These are phyloP conservation scores for Umbellularia californica DNA, from an alignment of 164 flowering plant genomes.

Conservation along the genomic window DNA sequence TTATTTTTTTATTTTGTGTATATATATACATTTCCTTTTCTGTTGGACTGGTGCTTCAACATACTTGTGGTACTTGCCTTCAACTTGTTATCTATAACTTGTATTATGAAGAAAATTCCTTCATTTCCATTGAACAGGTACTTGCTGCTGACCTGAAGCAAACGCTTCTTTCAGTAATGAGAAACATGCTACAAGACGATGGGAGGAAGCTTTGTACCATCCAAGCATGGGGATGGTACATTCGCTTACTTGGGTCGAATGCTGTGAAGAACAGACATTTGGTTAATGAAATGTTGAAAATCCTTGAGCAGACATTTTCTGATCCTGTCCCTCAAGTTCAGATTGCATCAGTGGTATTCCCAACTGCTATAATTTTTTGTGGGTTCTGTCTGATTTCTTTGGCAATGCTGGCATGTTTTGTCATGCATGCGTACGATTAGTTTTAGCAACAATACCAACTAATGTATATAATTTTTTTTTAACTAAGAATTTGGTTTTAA, in stretches of 20 bases:
- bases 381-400: too few relatives aligned
- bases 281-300: conserved; percentile 70
- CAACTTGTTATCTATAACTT: background rate
- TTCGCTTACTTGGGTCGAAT: conserved; percentile 56
- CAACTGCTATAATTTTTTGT: background rate
- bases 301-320: conserved; percentile 60
- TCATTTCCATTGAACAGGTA: conserved; percentile 32
- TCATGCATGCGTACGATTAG: too few relatives aligned
- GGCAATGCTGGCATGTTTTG: too few relatives aligned
- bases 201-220: conserved; percentile 50
- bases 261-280: conserved; percentile 45
- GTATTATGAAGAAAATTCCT: background rate
- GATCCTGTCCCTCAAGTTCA: conserved; percentile 62
- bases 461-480: too few relatives aligned
- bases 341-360: conserved; percentile 61
- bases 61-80: background rate
- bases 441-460: too few relatives aligned
- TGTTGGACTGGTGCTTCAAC: background rate
- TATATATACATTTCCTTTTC: background rate
- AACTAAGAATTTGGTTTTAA: too few relatives aligned
- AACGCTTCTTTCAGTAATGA: conserved; percentile 49
- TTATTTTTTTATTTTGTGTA: background rate
- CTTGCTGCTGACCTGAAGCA: conserved; percentile 48
- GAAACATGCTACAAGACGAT: conserved; percentile 35
- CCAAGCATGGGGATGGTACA: conserved; percentile 86